Conservation (phyloP, 2,329 filamentous ascomycete genomes). For the Rutstroemia sp. region DNA sequence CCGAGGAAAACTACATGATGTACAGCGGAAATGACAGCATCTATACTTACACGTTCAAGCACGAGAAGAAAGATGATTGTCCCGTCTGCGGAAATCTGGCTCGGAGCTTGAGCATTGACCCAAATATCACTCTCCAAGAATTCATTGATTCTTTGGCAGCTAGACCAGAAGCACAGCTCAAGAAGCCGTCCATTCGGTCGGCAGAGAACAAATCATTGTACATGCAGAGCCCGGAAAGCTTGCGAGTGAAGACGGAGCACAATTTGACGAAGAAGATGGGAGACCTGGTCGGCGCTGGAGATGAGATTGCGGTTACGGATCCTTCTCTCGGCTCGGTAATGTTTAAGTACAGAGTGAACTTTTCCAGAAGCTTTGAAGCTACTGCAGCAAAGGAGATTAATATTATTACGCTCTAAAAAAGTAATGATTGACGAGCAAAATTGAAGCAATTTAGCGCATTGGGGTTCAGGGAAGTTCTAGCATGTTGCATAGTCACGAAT, state of each 20-base stretch:
- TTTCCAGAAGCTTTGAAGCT: constrained; percentile 15
- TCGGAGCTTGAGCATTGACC: constrained; percentile 65
- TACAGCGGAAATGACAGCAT: constrained; percentile 94
- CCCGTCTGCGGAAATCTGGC: constrained; percentile 85
- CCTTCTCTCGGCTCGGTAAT: constrained; percentile 61
- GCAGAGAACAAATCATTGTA: constrained; percentile 83
- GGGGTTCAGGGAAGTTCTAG: constrained; percentile 1
- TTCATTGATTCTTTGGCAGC: constrained; percentile 79
- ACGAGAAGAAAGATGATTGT: constrained; percentile 90
- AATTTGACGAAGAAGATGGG: constrained; percentile 73
- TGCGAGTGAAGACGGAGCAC: constrained; percentile 76
- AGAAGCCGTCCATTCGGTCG: constrained; percentile 79
- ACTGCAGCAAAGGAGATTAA: not conserved
- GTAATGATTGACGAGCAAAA: not conserved
- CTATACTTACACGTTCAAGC: constrained; percentile 96
- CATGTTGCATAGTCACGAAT: not conserved
- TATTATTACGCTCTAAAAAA: not conserved
- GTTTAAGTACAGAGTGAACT: constrained; percentile 29
- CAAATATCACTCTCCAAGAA: constrained; percentile 67
- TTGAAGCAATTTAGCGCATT: not conserved
- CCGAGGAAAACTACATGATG: constrained; percentile 95
- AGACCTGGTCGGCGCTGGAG: constrained; percentile 71
- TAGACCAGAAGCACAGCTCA: constrained; percentile 83
- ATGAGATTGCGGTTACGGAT: constrained; percentile 89
- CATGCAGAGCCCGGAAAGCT: constrained; percentile 72